Percentiles rank a stretch among this genome's conserved stretches.
Conservation (phyloP, 2,329 filamentous ascomycete species). For the Botrytis aclada region DNA sequence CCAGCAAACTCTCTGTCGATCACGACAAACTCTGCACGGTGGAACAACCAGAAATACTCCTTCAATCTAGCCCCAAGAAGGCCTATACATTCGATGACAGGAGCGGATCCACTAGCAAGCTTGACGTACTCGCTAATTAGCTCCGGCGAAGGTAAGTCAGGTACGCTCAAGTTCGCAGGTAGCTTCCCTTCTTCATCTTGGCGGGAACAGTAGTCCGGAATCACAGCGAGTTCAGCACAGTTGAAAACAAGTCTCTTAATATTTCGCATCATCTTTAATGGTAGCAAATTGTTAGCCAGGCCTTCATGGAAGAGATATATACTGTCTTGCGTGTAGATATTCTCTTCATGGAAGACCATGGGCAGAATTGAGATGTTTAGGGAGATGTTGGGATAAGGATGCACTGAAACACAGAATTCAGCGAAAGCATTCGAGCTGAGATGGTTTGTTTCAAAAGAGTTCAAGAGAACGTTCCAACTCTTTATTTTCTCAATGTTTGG, state of each 20-base stretch:
- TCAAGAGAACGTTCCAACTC: not conserved
- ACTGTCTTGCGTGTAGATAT: accelerated
- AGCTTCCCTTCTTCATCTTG: accelerated
- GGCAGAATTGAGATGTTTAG: not conserved
- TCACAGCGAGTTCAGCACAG: not conserved
- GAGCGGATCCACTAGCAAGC: not conserved
- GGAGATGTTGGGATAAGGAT: not conserved
- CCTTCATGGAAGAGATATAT: not conserved
- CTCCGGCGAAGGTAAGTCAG: not conserved
- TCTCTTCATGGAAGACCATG: not conserved
- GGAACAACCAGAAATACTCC: not conserved
- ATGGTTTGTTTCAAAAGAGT: not conserved
- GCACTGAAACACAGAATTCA: not conserved
- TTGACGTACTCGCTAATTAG: not conserved
- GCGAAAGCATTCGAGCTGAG: not conserved
- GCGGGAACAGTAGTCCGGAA: not conserved
- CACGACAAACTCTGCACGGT: not conserved
- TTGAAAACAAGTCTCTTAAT: not conserved
- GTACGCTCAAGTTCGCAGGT: not conserved
- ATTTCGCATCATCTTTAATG: not conserved
- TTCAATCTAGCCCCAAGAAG: not conserved
- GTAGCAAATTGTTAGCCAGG: not conserved
- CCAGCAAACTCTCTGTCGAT: not conserved
- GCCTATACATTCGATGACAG: not conserved
- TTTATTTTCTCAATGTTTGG: not conserved